Base-by-base conservation (phyloP, 805 yeast species). In the Torulaspora microellipsoides region DNA sequence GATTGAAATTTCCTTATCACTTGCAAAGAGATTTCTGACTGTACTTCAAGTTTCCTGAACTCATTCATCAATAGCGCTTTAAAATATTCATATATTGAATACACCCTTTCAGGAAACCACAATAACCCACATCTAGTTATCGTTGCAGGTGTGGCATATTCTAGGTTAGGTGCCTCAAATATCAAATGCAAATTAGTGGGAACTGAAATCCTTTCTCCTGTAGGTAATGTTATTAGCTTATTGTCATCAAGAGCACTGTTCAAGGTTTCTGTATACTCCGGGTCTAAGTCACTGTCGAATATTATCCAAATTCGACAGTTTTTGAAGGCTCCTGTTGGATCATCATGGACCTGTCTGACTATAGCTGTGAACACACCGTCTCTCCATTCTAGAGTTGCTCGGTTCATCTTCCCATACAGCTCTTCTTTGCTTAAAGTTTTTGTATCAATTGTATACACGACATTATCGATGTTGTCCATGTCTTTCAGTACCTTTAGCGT, bases 181-280 rank as follows among this genome's bases (percentile, higher is more conserved):
- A 89, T 53, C 10, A 91, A 58, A 15, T 77, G 71, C 3, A 87
- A 72, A 51, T 83, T 82, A 0, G 65, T 53, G 0, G 95, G 88
- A 1, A 91, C 62, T 1, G 74, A 67, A 6, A 91, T 58, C 15
- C 96, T 75, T 59, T 91, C 98, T 31, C 98, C 98, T 57, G 80
- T 88, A 0, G 98, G 93, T 8, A 91, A 67, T 0, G 97, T 89
- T 33, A 91, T 64, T 1, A 84, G 51, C 49, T 77, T 80, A 64
- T 89, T 91, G 52, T 91, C 98, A 64, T 91, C 98, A 13, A 91
- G 69, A 8, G 89, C 93, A 67, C 95, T 84, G 66, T 91, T 91
- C 51, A 91, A 68, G 43, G 84, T 83, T 55, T 91, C 98, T 1
- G 87, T 87, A 95, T 97, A 91, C 31, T 78, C 81, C 0, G 98